phyloP scores from a whole-genome alignment of 202 grass and related monocot species.

The Schoenoplectus tabernaemontani region DNA sequence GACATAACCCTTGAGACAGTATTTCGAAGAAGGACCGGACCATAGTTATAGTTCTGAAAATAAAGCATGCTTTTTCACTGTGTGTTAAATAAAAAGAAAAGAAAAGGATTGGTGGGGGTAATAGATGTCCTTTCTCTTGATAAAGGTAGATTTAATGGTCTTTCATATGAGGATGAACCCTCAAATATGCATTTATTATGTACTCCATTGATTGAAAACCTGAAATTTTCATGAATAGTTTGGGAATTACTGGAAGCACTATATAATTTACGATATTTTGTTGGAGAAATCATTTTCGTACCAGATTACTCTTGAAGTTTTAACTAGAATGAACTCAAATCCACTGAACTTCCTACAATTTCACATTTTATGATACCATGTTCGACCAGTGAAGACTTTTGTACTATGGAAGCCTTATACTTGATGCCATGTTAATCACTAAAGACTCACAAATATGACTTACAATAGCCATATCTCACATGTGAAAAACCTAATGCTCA shows the following conservation, averaged over 20 bases:
- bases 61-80: not conserved
- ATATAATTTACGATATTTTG: not conserved
- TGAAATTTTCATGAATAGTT: too few relatives aligned
- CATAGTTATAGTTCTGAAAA: not conserved
- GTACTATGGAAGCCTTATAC: not conserved
- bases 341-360: not conserved
- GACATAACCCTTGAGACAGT: not conserved
- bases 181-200: not conserved
- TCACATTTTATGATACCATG: not conserved
- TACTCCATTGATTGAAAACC: not conserved
- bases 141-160: not conserved
- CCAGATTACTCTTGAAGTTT: not conserved
- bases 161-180: not conserved
- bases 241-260: not conserved
- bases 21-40: too few relatives aligned
- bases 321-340: not conserved
- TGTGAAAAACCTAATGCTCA: not conserved
- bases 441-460: not conserved
- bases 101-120: not conserved
- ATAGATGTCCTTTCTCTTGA: not conserved
- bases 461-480: too few relatives aligned
- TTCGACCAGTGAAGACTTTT: not conserved
- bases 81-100: not conserved
- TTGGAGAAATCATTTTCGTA: not conserved
- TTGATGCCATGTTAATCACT: not conserved